Evolutionary conservation across 2,329 filamentous ascomycete genomes (phyloP).

Genomic region (Ceratocystis variospora): DNA sequence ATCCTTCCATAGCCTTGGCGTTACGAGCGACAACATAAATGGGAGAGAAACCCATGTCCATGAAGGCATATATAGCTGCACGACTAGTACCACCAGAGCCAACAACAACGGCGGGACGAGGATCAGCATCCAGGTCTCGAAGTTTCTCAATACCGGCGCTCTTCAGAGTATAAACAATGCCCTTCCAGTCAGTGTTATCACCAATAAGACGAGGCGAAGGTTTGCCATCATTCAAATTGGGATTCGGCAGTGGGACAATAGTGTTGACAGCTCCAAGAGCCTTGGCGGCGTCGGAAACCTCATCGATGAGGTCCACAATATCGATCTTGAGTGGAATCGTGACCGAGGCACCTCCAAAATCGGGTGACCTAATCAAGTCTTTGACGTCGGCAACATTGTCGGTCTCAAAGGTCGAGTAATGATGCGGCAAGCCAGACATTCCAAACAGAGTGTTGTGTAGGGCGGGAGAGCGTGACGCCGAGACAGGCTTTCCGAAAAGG

Average conservation of each 20-base stretch:
- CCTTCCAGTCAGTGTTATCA: slow-evolving; percentile 91
- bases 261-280: slow-evolving; percentile 92
- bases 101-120: slow-evolving; percentile 57
- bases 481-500: slow-evolving; percentile 76
- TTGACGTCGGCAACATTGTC: slow-evolving; percentile 46
- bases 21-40: slow-evolving; percentile 81
- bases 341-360: slow-evolving; percentile 87
- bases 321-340: slow-evolving; percentile 92
- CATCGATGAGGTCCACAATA: slow-evolving; percentile 67
- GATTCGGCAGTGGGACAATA: slow-evolving; percentile 48
- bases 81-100: slow-evolving; percentile 86
- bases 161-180: slow-evolving; percentile 70
- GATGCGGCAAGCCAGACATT: slow-evolving; percentile 65
- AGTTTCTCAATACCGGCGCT: slow-evolving; percentile 45
- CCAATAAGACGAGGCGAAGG: slow-evolving; percentile 41
- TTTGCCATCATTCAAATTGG: slow-evolving; percentile 26
- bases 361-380: slow-evolving; percentile 50
- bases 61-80: slow-evolving; percentile 78
- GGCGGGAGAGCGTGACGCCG: slow-evolving; percentile 68
- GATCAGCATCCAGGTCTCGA: slow-evolving; percentile 18
- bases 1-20: slow-evolving; percentile 48
- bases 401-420: slow-evolving; percentile 68
- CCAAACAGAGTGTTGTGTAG: slow-evolving; percentile 79
- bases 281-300: slow-evolving; percentile 62
- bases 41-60: slow-evolving; percentile 67